Conservation (phyloP, 2,329 filamentous ascomycete species). For the Fusarium buxicola region DNA sequence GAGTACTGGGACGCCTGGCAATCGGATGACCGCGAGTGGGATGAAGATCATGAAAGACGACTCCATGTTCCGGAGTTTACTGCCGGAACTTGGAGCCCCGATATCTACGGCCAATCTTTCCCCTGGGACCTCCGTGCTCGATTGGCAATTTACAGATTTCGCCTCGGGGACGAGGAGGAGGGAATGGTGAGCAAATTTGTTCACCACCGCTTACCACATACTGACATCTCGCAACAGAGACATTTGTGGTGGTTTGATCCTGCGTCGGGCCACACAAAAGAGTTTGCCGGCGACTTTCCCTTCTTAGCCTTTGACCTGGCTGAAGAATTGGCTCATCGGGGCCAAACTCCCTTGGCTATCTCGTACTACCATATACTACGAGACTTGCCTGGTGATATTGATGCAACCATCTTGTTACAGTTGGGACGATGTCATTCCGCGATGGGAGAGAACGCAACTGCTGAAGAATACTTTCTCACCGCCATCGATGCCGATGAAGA, state of each 20-base stretch:
- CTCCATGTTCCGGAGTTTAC: constrained; percentile 70
- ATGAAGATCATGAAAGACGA: constrained; percentile 77
- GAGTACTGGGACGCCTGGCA: constrained; percentile 78
- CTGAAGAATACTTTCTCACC: constrained; percentile 81
- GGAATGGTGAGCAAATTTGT: constrained; percentile 70
- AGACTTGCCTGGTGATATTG: constrained; percentile 59
- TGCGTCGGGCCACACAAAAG: constrained; percentile 59
- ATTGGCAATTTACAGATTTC: constrained; percentile 84
- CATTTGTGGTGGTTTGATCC: constrained; percentile 80
- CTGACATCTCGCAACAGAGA: constrained; percentile 54
- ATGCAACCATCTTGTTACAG: constrained; percentile 64
- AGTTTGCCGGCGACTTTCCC: constrained; percentile 72
- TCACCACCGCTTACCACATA: constrained; percentile 4
- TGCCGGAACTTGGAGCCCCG: constrained; percentile 61
- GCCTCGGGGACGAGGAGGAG: constrained; percentile 75
- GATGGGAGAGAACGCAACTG: constrained; percentile 71
- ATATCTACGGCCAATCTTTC: constrained; percentile 77
- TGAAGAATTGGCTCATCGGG: constrained; percentile 54
- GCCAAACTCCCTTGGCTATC: constrained; percentile 56
- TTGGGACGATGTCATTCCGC: constrained; percentile 77
- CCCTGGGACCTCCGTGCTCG: constrained; percentile 87
- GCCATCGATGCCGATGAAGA: constrained; percentile 78
- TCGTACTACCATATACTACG: constrained; percentile 68
- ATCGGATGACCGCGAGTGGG: constrained; percentile 90
- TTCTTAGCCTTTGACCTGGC: constrained; percentile 82